Evolutionary conservation across 2,329 filamentous ascomycete species (phyloP), one percentile per base, ranked within the genome.

Genomic region (Aspergillus sergii): DNA sequence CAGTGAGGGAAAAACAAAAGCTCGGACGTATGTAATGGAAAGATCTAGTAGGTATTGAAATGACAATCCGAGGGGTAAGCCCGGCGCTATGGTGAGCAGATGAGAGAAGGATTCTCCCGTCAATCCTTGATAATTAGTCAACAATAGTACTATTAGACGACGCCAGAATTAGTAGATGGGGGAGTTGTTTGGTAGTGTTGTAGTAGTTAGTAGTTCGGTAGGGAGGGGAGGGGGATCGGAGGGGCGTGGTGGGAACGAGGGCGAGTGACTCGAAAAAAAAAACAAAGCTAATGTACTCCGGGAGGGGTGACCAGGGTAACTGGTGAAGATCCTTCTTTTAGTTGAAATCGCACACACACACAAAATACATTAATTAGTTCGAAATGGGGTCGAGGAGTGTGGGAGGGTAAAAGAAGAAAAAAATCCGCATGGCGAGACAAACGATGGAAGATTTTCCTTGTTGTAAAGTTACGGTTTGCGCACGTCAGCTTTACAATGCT

Each of bases 381-480:
- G 21, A n/a, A 26, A 32, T 36, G 51, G 51, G 32, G 21, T 21
- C 19, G 19, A 39, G 12, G 12, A 23, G 26, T 9, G 16, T 41
- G 32, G 21, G 32, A 34, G 19, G 28, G 19, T n/a, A 21, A n/a
- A 54, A 14, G 12, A n/a, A 21, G 16, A 34, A 32, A 36, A 36
- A 55, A 55, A 39, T 10, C 14, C 21, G 32, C 32, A 39, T 55
- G 51, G 51, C n/a, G 36, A 19, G 32, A 36, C 8, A 14, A 10
- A 51, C 4, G 9, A 26, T 36, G 34, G 30, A 41, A 59, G 46
- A 50, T n/a, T 12, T 19, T 41, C 32, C 14, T 10, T 53, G 28
- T 41, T 28, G 55, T 57, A 59, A 59, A 58, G 60, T 58, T 61
- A 58, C 59, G 36, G 61, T 65, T 63, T 63, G 64, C 60, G 63